A percentile compares a stretch with the other conserved stretches of the same genome.
Evolutionary conservation across 2,329 filamentous ascomycete genomes (phyloP).

Genomic region (Myriosclerotinia duriaeana): DNA sequence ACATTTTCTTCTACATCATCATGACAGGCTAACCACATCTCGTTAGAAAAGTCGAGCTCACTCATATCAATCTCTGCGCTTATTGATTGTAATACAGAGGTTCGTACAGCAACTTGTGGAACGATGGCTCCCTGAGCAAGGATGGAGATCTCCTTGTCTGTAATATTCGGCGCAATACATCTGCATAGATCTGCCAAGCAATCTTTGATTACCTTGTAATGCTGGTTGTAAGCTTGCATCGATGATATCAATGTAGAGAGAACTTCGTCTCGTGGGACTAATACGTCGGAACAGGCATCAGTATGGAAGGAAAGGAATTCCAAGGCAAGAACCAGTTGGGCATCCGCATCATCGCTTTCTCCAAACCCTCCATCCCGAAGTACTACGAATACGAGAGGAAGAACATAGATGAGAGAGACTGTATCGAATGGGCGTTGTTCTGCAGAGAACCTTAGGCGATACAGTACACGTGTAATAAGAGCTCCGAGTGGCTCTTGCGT

Average conservation of each 20-base stretch:
- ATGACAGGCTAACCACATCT: conserved; percentile 91
- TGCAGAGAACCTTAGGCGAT: conserved; percentile 83
- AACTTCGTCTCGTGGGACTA: conserved; percentile 74
- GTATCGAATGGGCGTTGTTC: conserved; percentile 93
- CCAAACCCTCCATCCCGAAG: conserved; percentile 78
- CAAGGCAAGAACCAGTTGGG: conserved; percentile 83
- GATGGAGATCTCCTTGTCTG: conserved; percentile 66
- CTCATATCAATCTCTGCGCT: conserved; percentile 90
- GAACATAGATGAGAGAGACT: conserved; percentile 81
- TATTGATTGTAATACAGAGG: conserved; percentile 83
- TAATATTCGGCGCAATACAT: conserved; percentile 81
- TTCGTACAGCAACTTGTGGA: conserved; percentile 74
- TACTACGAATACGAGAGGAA: conserved; percentile 78
- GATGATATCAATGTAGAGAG: conserved; percentile 70
- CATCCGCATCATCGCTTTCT: conserved; percentile 75
- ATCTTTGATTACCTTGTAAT: conserved; percentile 94
- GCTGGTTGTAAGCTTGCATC: conserved; percentile 86
- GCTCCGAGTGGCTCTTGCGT: conserved; percentile 79
- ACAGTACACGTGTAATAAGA: conserved; percentile 83
- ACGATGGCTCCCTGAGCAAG: conserved; percentile 80
- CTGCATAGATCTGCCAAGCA: conserved; percentile 84
- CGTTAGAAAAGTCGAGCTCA: conserved; percentile 79
- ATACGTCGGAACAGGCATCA: conserved; percentile 69
- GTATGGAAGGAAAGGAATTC: conserved; percentile 91
- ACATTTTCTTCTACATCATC: conserved; percentile 87